Evolutionary conservation across 768 basidiomycete species (phyloP), one percentile per base, ranked within the genome.

Genomic region (Agrocybe praecox): DNA sequence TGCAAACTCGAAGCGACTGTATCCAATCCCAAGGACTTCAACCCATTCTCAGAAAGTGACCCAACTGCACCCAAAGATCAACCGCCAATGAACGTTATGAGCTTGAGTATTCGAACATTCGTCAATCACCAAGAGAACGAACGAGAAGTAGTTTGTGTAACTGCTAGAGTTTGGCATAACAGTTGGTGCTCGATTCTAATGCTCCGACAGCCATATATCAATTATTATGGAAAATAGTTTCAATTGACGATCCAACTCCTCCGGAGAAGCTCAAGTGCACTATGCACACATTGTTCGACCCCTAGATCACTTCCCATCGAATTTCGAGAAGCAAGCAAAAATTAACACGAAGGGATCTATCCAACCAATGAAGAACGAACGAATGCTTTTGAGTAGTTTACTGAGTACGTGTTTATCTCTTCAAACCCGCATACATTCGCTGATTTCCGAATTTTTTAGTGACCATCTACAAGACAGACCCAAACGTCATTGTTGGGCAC

Each of bases 41-140:
- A 86, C 56, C 92, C 94, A 0, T 86, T 96, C 69, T 65, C 84
- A 0, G 92, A 96, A 49, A 79, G 81, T 3, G 92, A 96, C 64
- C 63, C 76, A 0, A 69, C 74, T 21, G 88, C 88, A 1, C 88
- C 90, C 0, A 88, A 84, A 68, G 95, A 94, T 11, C 79, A 82
- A 17, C 97, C 97, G 2, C 93, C 96, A 0, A 69, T 99, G 53
- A 98, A 92, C 0, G 81, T 98, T 33, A 90, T 94, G 84, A 95
- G 92, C 63, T 74, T 99, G 21, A 88, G 92, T 53, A 71, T 94
- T 33, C 86, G 96, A 18, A 95, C 94, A 0, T 88, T 98, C 51
- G 88, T 98, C 40, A 98, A 99, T 67, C 94, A 98, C 69, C 83
- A 86, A 36, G 90, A 92, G 65, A 98, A 97, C 72, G 93, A 89